Evolutionary conservation across 805 yeast species (phyloP), one percentile per base, ranked within the genome.

Genomic region (Blastobotrys americana): DNA sequence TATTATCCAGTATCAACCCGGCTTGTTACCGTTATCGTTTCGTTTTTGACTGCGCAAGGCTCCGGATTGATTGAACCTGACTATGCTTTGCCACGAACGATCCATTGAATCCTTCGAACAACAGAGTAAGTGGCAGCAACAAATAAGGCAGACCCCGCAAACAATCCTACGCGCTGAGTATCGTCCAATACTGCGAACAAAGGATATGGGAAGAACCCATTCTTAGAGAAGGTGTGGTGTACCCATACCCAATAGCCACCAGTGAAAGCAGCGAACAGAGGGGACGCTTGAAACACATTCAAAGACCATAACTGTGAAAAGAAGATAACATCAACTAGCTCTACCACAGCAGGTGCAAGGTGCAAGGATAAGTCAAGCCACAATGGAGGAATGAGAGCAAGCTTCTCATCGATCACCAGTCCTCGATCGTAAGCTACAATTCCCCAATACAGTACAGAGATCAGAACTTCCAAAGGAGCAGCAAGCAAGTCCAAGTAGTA

Each of bases 121-220:
- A 47, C 17, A 40, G 48, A 43, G 45, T 50, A 60, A 19, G 45
- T 9, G 20, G 42, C 25, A 13, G 53, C 43, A 8, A 50, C 50
- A 15, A 57, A 42, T 15, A 57, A 9, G 2, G 53, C 53, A 15
- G 54, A 48, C 1, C 43, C 57, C 8, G 39, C 48, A 20, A 61
- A 58, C 10, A 63, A 33, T 9, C 20, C 43, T 3, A 42, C 50
- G 22, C 63, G 52, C 41, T 47, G 52, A 35, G 38, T 43, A 13
- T 43, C 43, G 33, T 20, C 39, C 16, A 61, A 52, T 18, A 57
- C 45, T 4, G 45, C 53, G 2, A 63, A 47, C 41, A 63, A 37
- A 3, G 68, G 68, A 43, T 63, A 63, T 13, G 68, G 68, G 41
- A 53, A 62, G 47, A 55, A 56, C 17, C 60, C 58, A 47, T 64